Base-by-base conservation (phyloP, 2,329 filamentous ascomycete species). In the Aspergillus japonicus region DNA sequence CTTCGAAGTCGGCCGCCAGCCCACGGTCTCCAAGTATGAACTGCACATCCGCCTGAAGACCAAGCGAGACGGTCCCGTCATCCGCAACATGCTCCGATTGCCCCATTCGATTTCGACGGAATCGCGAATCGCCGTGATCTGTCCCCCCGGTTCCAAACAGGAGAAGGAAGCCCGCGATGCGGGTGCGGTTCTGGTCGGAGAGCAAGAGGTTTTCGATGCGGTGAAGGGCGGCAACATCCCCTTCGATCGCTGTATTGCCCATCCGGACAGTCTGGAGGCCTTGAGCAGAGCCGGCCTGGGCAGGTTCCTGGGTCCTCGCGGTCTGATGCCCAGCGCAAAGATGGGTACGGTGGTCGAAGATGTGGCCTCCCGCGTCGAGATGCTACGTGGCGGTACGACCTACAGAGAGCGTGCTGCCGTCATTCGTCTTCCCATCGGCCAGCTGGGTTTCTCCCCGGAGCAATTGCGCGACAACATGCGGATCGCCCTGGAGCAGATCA, bases 31-130 rank as follows among this genome's bases (percentile, higher is more conserved):
- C 67, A 98, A 97, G 76, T 99, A 99, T 81, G 95, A 98, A 75
- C 70, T 98, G 54, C 85, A 91, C 69, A 80, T 99, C 68, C 92
- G 89, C 71, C 80, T 99, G 64, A 89, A 89, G 71, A 92, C 94
- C 1, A 83, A 87, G 67, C 94, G 93, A 75, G 93, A 92, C 76
- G 92, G 93, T 0, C 89, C 93, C 19, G 87, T 95, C 8, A 83
- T 99, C 66, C 90, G 93, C 64, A 96, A 91, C 79, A 90, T 91
- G 73, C 83, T 99, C 72, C 88, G 89, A 47, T 87, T 99, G 19
- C 95, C 95, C 0, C 89, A 96, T 76, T 89, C 93, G 4, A 91
- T 98, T 66, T 90, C 92, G 75, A 96, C 91, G 64, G 92, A 96
- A 75, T 83, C 92, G 54, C 88, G 89, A 63, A 92, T 99, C 70